Evolutionary conservation across 1,139 yeast species (phyloP).

Genomic region (Pichiaceae sp.): DNA sequence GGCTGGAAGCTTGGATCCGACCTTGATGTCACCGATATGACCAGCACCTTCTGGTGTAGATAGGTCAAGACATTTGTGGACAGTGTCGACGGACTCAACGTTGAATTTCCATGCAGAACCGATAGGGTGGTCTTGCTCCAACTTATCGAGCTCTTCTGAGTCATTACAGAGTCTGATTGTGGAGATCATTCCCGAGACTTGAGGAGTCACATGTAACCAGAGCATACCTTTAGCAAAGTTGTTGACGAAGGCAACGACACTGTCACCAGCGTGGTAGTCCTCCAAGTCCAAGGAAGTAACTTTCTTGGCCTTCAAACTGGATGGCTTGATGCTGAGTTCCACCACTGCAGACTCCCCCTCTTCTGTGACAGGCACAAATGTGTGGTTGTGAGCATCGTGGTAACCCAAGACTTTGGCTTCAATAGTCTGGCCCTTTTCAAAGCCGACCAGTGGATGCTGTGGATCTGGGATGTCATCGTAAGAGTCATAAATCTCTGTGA

Average conservation of each 20-base stretch:
- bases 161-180: conserved; percentile 58
- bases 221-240: conserved; percentile 44
- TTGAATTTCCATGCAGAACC: conserved; percentile 63
- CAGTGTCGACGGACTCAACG: conserved; percentile 46
- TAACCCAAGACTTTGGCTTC: conserved; percentile 67
- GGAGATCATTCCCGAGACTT: conserved; percentile 59
- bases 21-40: conserved; percentile 29
- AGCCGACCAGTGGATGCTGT: conserved; percentile 51
- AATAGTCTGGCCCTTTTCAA: conserved; percentile 49
- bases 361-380: conserved; percentile 62
- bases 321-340: conserved; percentile 54
- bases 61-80: conserved; percentile 42
- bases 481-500: conserved; percentile 58
- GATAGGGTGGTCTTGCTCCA: conserved; percentile 52
- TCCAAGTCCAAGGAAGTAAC: conserved; percentile 22
- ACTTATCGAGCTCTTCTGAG: conserved; percentile 37
- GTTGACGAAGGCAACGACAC: conserved; percentile 38
- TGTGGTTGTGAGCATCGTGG: conserved; percentile 67
- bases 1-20: conserved; percentile 58
- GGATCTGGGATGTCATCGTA: conserved; percentile 49
- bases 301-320: conserved; percentile 15
- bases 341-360: conserved; percentile 45
- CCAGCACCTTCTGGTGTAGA: conserved; percentile 35
- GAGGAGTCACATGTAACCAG: conserved; percentile 68
- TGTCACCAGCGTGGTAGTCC: conserved; percentile 34